A percentile compares a stretch with the other conserved stretches of the same genome.
phyloP scores from a whole-genome alignment of 768 basidiomycete species.

The Termitomyces sp. region DNA sequence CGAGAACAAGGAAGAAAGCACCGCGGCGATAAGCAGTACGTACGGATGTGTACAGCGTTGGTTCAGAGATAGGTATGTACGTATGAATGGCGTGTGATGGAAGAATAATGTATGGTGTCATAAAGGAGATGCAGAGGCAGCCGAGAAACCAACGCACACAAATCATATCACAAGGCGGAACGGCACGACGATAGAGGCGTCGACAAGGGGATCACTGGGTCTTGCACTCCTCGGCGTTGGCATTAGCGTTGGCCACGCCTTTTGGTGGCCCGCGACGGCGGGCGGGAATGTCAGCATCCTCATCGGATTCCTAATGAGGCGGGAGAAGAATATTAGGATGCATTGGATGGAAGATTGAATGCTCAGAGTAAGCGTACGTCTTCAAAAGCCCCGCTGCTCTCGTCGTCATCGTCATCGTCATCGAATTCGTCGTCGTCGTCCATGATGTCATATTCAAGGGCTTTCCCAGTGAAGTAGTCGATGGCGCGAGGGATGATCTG shows the following conservation, averaged over 20 bases:
- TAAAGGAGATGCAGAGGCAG: not conserved
- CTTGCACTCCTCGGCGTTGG: slow-evolving; percentile 86
- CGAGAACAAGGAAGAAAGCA: not conserved
- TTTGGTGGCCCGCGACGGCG: slow-evolving; percentile 56
- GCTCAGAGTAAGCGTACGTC: slow-evolving; percentile 32
- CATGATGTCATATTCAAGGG: slow-evolving; percentile 76
- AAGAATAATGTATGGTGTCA: not conserved
- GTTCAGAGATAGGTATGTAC: not conserved
- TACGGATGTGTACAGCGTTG: not conserved
- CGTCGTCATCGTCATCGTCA: slow-evolving; percentile 53
- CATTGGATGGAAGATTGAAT: not conserved
- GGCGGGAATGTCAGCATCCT: slow-evolving; percentile 59
- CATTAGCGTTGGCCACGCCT: slow-evolving; percentile 42
- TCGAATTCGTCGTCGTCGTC: slow-evolving; percentile 57
- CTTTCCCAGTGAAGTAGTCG: slow-evolving; percentile 98
- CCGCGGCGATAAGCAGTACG: slow-evolving; percentile 2
- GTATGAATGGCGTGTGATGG: not conserved
- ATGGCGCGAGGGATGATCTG: slow-evolving; percentile 93
- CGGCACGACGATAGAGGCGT: not conserved
- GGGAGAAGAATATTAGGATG: slow-evolving; percentile 6
- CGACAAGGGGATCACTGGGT: slow-evolving; percentile 55
- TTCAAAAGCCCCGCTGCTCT: slow-evolving; percentile 34
- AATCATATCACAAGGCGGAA: not conserved
- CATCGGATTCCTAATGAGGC: slow-evolving; percentile 54
- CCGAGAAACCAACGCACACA: not conserved